A percentile compares a stretch with the other conserved stretches of the same genome.
Conservation (phyloP, 139 green algal genomes). For the Gonium pectorale region DNA sequence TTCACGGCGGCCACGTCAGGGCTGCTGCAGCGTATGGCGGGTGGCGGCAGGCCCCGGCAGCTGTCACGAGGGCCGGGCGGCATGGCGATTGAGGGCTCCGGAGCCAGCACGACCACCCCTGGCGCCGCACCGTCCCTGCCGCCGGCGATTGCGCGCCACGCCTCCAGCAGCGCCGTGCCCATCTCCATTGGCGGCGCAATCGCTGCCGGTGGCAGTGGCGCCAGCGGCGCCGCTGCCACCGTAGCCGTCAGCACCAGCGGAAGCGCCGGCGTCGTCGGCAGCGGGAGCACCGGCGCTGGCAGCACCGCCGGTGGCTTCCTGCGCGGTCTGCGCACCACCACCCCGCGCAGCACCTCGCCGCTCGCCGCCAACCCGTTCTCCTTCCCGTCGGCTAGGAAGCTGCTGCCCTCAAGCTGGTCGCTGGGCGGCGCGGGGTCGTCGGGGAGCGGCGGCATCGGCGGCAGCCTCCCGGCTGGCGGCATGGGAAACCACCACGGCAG, state of each 20-base stretch:
- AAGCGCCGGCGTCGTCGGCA: neutral
- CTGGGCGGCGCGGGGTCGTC: neutral
- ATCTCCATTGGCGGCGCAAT: too few relatives aligned
- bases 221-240: too few relatives aligned
- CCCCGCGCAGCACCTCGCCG: neutral
- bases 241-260: too few relatives aligned
- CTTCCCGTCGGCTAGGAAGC: neutral
- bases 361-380: neutral
- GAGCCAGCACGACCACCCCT: too few relatives aligned
- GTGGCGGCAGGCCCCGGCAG: neutral
- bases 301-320: neutral
- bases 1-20: slow-evolving; percentile 1
- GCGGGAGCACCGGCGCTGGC: neutral
- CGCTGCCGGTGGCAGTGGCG: neutral
- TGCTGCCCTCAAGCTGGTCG: slow-evolving; percentile 10
- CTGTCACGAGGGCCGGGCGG: too few relatives aligned
- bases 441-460: neutral
- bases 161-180: too few relatives aligned
- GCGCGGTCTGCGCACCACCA: neutral
- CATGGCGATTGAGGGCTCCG: too few relatives aligned
- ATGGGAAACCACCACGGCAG: too few relatives aligned
- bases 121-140: too few relatives aligned
- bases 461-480: neutral
- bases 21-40: slow-evolving; percentile 10
- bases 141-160: too few relatives aligned